Evolutionary conservation across 257 asterid genomes (phyloP).

Genomic region (Nicotiana paniculata): DNA sequence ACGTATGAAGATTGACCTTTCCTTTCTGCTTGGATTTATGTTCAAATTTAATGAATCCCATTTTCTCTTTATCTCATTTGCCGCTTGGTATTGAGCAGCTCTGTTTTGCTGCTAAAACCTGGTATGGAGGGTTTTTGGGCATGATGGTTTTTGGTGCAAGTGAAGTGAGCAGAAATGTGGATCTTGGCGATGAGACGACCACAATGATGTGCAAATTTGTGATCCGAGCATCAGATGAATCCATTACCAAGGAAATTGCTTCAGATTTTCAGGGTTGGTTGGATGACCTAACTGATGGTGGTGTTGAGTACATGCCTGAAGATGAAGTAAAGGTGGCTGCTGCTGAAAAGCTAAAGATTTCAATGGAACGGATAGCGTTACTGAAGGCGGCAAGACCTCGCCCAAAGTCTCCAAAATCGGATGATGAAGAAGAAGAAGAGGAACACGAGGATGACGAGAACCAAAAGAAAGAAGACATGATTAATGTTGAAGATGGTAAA

Average conservation of each 20-base stretch:
- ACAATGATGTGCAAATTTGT: conserved; percentile 92
- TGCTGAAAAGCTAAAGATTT: conserved; percentile 60
- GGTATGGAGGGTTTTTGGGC: conserved; percentile 84
- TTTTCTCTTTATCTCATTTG: neutral
- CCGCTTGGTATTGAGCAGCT: conserved; percentile 35
- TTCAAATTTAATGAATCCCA: neutral
- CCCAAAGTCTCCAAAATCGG: conserved; percentile 45
- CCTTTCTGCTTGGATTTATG: neutral
- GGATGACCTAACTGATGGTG: conserved; percentile 85
- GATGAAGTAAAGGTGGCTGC: conserved; percentile 86
- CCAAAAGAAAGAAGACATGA: conserved; percentile 16
- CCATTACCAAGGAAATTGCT: conserved; percentile 67
- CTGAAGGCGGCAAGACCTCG: conserved; percentile 78
- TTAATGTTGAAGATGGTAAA: conserved; percentile 39
- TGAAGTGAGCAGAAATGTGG: conserved; percentile 87
- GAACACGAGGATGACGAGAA: conserved; percentile 30
- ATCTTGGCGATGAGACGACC: conserved; percentile 87
- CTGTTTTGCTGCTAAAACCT: conserved; percentile 89
- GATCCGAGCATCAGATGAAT: conserved; percentile 80
- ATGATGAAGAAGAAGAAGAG: conserved; percentile 36
- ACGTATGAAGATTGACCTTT: neutral
- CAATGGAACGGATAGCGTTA: conserved; percentile 82
- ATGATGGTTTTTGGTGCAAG: conserved; percentile 92
- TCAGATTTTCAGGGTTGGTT: conserved; percentile 86
- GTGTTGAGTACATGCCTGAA: conserved; percentile 81